Percentiles rank a stretch among this genome's conserved stretches.
Evolutionary conservation across 1,284 basidiomycete genomes (phyloP).

Genomic region (Puccinia sorghi): DNA sequence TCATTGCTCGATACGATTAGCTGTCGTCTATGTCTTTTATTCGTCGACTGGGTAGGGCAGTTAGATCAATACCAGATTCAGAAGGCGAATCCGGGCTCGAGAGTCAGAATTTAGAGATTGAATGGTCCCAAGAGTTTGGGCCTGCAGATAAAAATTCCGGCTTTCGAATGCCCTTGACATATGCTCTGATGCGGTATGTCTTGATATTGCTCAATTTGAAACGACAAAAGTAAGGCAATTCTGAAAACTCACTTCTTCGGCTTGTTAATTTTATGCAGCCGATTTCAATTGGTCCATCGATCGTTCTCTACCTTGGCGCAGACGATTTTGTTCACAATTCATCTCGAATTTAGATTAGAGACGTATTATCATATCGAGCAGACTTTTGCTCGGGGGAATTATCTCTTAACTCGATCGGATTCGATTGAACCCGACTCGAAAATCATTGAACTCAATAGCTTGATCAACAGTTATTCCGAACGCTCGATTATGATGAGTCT

Average conservation of each 20-base stretch:
- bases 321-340: constrained; percentile 81
- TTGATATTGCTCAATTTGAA: not conserved
- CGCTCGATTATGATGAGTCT: constrained; percentile 69
- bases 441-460: constrained; percentile 80
- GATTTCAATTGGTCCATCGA: constrained; percentile 82
- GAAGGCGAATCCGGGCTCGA: constrained; percentile 22
- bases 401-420: constrained; percentile 61
- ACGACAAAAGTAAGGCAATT: not conserved
- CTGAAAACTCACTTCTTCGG: not conserved
- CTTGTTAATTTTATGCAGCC: constrained; percentile 62
- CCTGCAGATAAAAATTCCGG: constrained; percentile 52
- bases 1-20: constrained; percentile 51
- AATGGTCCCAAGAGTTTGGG: constrained; percentile 50
- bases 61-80: constrained; percentile 25
- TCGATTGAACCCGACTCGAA: constrained; percentile 86
- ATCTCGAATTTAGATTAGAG: constrained; percentile 83
- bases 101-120: constrained; percentile 59
- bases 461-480: constrained; percentile 72
- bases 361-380: constrained; percentile 76
- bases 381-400: constrained; percentile 30
- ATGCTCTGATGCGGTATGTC: constrained; percentile 24
- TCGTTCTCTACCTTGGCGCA: constrained; percentile 86
- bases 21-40: constrained; percentile 41
- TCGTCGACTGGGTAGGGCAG: constrained; percentile 35
- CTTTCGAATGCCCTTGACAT: constrained; percentile 68